phyloP scores from a whole-genome alignment of 2,329 filamentous ascomycete species.

The Colletotrichum falcatum region DNA sequence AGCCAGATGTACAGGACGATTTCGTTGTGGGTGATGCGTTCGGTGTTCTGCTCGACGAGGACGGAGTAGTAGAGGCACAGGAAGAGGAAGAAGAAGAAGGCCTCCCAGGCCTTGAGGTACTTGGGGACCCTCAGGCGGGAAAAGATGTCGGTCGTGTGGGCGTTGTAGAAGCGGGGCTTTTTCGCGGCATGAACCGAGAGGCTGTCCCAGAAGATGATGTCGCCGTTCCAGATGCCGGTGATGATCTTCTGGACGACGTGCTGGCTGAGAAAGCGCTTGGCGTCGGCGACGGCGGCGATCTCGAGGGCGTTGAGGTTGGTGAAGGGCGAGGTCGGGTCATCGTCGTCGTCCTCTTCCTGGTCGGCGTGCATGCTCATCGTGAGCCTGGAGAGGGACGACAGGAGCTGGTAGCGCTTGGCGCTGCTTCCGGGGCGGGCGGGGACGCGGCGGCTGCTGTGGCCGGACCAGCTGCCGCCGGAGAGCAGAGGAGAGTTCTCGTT shows the following conservation, averaged over 20 bases:
- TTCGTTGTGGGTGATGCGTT: conserved; percentile 76
- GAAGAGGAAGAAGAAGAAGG: conserved; percentile 82
- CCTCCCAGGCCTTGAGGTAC: conserved; percentile 88
- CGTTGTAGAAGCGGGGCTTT: conserved; percentile 81
- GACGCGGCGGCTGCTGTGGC: conserved; percentile 41
- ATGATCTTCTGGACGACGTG: conserved; percentile 85
- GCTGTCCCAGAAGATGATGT: conserved; percentile 88
- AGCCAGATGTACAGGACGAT: conserved; percentile 86
- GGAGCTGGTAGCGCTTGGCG: conserved; percentile 60
- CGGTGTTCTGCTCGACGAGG: conserved; percentile 77
- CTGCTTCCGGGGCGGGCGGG: conserved; percentile 52
- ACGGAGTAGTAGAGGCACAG: conserved; percentile 88
- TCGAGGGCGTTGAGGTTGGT: conserved; percentile 86
- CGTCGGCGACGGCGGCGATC: conserved; percentile 83
- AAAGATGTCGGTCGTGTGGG: conserved; percentile 75
- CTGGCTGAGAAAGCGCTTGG: conserved; percentile 88
- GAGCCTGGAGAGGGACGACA: conserved; percentile 67
- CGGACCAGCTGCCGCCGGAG: conserved; percentile 46
- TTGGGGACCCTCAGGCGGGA: conserved; percentile 82
- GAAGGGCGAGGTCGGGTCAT: conserved; percentile 78
- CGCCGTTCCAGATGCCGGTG: conserved; percentile 86
- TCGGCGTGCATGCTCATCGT: conserved; percentile 60
- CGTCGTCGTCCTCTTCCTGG: conserved; percentile 58
- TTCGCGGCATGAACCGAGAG: conserved; percentile 81
- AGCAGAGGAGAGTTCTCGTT: conserved; percentile 64